phyloP scores from a whole-genome alignment of 805 yeast species.

The Wickerhamomyces silvicola region DNA sequence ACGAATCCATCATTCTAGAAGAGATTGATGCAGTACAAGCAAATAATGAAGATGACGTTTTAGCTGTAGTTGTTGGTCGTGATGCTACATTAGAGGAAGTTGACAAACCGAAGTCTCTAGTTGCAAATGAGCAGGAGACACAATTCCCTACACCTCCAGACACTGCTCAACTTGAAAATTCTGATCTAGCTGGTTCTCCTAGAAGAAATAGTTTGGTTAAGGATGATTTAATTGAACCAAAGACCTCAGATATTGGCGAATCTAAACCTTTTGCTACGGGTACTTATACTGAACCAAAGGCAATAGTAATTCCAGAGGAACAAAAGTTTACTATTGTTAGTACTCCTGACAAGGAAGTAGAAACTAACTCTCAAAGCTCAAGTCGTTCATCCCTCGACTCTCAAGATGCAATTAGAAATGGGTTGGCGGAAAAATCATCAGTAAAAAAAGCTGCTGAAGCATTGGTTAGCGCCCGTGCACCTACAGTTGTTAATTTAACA shows the following conservation, averaged over 20 bases:
- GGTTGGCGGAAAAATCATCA: too few relatives aligned
- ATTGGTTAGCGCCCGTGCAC: too few relatives aligned
- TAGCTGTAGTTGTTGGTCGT: conserved; percentile 12
- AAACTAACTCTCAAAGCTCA: not conserved
- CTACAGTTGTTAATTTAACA: too few relatives aligned
- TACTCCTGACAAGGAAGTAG: too few relatives aligned
- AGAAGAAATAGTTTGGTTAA: too few relatives aligned
- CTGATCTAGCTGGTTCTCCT: conserved; percentile 3
- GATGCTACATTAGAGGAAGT: conserved; percentile 5
- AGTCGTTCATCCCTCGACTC: not conserved
- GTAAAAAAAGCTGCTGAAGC: too few relatives aligned
- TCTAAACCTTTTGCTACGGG: too few relatives aligned
- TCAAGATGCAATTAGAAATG: too few relatives aligned
- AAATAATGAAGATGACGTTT: conserved; percentile 10
- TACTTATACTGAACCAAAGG: not conserved
- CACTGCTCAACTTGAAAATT: conserved; percentile 6
- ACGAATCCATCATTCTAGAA: conserved; percentile 9
- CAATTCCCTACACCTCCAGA: conserved; percentile 18
- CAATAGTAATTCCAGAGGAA: not conserved
- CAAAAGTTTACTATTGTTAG: conserved; percentile 1
- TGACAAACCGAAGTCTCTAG: not conserved
- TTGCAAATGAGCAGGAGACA: not conserved
- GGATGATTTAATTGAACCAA: too few relatives aligned
- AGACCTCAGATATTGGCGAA: too few relatives aligned
- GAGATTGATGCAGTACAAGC: conserved; percentile 16